Evolutionary conservation across 495 filamentous ascomycete genomes (phyloP).

Genomic region (Annulohypoxylon nitens): DNA sequence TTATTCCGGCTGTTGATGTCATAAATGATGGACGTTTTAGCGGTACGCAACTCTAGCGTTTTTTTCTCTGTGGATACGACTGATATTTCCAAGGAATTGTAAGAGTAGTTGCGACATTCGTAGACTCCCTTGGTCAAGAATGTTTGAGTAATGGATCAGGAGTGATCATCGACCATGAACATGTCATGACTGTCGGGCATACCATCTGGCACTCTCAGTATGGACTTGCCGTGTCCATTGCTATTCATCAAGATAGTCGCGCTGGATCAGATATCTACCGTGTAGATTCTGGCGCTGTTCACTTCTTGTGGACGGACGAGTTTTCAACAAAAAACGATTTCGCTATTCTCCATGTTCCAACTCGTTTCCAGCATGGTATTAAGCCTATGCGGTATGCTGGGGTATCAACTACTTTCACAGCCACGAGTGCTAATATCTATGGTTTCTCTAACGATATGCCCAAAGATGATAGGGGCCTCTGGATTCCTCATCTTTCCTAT

Average conservation of each 20-base stretch:
- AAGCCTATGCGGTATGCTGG: neutral
- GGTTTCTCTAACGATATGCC: conserved; percentile 5
- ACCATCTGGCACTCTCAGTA: neutral
- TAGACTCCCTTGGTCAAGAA: neutral
- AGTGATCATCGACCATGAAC: neutral
- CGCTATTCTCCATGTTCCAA: conserved; percentile 2
- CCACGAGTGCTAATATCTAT: too few relatives aligned
- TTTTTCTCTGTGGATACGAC: too few relatives aligned
- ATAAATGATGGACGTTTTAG: too few relatives aligned
- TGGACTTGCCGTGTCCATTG: neutral
- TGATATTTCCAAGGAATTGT: too few relatives aligned
- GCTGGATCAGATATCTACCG: neutral
- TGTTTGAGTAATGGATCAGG: neutral
- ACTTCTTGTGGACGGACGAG: conserved; percentile 9
- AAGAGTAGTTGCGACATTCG: neutral
- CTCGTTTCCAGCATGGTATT: neutral
- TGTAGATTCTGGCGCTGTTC: neutral
- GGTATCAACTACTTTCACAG: neutral
- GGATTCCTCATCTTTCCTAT: neutral
- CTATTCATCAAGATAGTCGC: neutral
- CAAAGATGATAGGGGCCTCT: neutral
- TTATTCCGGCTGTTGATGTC: too few relatives aligned
- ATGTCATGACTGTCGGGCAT: conserved; percentile 3
- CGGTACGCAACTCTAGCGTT: too few relatives aligned
- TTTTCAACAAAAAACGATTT: too few relatives aligned